Evolutionary conservation across 768 basidiomycete species (phyloP).

Genomic region (Leccinum ochraceum): DNA sequence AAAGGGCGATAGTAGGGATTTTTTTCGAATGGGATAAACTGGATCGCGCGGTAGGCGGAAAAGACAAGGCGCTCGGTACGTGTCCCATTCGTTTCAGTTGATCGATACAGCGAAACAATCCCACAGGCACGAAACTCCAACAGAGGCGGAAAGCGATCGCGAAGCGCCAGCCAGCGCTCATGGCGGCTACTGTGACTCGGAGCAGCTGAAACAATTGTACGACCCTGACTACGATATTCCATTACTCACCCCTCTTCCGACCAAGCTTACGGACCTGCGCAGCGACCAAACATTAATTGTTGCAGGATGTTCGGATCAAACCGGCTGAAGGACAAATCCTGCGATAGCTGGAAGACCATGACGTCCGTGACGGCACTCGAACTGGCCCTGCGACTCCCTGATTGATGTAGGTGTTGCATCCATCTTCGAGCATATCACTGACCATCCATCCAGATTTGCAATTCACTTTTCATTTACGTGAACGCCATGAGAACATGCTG

Average conservation of each 20-base stretch:
- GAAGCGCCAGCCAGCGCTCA: too few relatives aligned
- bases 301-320: neutral
- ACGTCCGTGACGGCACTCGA: neutral
- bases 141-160: too few relatives aligned
- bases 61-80: constrained; percentile 29
- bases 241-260: neutral
- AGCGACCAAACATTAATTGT: neutral
- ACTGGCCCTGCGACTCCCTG: neutral
- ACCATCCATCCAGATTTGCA: neutral
- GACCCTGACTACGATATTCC: neutral
- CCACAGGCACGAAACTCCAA: neutral
- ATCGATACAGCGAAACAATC: neutral
- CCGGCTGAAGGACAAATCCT: neutral
- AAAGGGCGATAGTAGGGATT: constrained; percentile 22
- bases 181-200: neutral
- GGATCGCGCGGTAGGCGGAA: constrained; percentile 23
- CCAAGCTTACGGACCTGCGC: neutral
- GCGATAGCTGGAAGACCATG: neutral
- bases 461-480: neutral
- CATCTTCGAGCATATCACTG: neutral
- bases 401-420: neutral
- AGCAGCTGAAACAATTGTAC: neutral
- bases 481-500: neutral
- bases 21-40: constrained; percentile 32
- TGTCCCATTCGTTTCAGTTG: neutral